These are phyloP conservation scores for Puccinia polysora DNA, from an alignment of 1,284 basidiomycete species.

Conservation along the genomic window DNA sequence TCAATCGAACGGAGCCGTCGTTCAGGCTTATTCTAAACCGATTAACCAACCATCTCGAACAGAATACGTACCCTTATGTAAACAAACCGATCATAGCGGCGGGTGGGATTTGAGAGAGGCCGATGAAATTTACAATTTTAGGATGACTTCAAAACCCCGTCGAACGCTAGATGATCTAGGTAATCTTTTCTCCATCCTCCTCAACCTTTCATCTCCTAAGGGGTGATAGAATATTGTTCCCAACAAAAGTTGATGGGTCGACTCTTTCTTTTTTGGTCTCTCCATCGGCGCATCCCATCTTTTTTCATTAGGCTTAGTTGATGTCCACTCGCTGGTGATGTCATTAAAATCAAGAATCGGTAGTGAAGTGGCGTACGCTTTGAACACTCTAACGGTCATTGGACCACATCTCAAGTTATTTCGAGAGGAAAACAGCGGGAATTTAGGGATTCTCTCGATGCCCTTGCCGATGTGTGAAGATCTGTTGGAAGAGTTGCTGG, in stretches of 20 bases:
- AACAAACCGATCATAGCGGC: conserved; percentile 71
- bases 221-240: no score
- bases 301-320: conserved; percentile 62
- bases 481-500: conserved; percentile 78
- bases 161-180: conserved; percentile 73
- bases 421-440: conserved; percentile 57
- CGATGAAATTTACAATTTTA: conserved; percentile 62
- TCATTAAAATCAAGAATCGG: conserved; percentile 78
- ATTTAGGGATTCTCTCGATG: conserved; percentile 61
- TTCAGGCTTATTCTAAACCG: conserved; percentile 12
- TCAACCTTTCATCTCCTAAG: background rate
- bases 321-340: conserved; percentile 83
- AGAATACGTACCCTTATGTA: conserved; percentile 77
- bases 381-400: conserved; percentile 82
- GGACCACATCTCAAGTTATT: conserved; percentile 63
- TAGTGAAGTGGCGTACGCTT: conserved; percentile 77
- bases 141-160: conserved; percentile 60
- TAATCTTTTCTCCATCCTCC: conserved; percentile 6
- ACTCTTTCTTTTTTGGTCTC: background rate
- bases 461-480: conserved; percentile 70
- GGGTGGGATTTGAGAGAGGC: conserved; percentile 75
- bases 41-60: background rate
- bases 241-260: background rate
- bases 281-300: no score
- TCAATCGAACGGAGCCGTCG: background rate